Conservation (phyloP, 768 basidiomycete species). For the Russula compacta region DNA sequence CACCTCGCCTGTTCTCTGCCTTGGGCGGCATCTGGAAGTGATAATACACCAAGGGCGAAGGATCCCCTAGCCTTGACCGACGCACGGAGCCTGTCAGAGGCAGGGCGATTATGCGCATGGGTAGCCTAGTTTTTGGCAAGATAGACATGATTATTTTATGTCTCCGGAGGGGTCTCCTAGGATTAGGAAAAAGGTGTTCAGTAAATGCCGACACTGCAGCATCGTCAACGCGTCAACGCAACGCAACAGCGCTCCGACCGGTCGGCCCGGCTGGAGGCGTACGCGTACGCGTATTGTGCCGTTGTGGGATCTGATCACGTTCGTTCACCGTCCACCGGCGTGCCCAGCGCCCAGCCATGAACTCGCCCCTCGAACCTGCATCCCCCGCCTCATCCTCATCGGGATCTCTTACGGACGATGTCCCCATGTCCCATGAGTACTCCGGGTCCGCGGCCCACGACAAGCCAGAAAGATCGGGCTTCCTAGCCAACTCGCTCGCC, state of each 20-base stretch:
- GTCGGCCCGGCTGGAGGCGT: slow-evolving; percentile 1
- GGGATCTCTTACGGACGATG: slow-evolving; percentile 17
- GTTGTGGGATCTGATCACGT: too few relatives aligned
- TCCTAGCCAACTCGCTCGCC: neutral
- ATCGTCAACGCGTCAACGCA: neutral
- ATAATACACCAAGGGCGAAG: slow-evolving; percentile 34
- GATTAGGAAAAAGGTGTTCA: neutral
- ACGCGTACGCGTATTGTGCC: too few relatives aligned
- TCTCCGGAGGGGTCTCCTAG: too few relatives aligned
- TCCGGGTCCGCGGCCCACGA: neutral
- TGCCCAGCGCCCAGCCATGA: slow-evolving; percentile 13
- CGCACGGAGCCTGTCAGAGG: slow-evolving; percentile 29
- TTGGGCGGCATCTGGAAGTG: slow-evolving; percentile 29
- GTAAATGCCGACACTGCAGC: neutral
- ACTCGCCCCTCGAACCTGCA: slow-evolving; percentile 21
- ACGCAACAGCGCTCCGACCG: neutral
- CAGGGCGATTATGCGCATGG: slow-evolving; percentile 42
- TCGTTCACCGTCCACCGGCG: neutral
- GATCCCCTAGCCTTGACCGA: neutral
- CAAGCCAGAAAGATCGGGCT: slow-evolving; percentile 2
- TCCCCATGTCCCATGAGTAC: neutral
- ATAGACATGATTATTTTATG: slow-evolving; percentile 13
- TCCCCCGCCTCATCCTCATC: slow-evolving; percentile 22
- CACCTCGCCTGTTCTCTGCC: slow-evolving; percentile 24
- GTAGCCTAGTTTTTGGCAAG: slow-evolving; percentile 13